Base-by-base conservation (phyloP, 768 basidiomycete genomes). In the Holtermanniella nyarrowii region DNA sequence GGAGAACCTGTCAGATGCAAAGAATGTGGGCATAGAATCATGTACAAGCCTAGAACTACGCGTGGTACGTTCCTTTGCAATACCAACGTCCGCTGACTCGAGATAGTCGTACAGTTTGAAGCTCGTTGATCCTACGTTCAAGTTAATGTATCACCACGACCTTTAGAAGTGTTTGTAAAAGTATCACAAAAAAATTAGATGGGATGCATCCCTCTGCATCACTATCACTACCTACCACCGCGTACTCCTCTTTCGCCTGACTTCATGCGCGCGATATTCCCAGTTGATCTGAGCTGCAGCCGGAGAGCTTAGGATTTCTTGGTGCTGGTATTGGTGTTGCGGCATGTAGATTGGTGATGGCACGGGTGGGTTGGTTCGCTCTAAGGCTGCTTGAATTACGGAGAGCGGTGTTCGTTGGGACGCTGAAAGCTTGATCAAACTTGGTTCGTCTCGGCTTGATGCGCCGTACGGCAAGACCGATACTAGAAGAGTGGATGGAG, bases 1-100 rank as follows among this genome's bases (percentile, higher is more conserved):
- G 77, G 88, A 53, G 93, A 97, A 70, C 88, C 88, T 41, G 91
- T 96, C 58, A 84, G 93, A 51, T 97, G 93, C 74, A 79, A 86
- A 60, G 89, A 96, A 68, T 97, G 93, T 65, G 93, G 93, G 2
- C 93, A 96, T 72, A 82, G 93, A 48, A 93, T 97, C 70, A 90
- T 97, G 88, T 96, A 95, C 74, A 97, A 97, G 75, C 95, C 91
- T 73, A 77, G 93, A 63, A 93, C 90, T 21, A 86, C 80, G 66
- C 77, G 88, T 77, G 91, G 93, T 96, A 62, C 69, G 89, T 71
- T 4, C 10, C 40, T 20, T 7, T 4, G 22, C 23, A 12, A 18
- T 10, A 1, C 25, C 4, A 41, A 21, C 14, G 18, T 46, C 37
- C 27, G 24, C 18, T 25, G 22, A 46, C 47, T 22, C 14, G 45